Conservation (phyloP, 1,284 basidiomycete genomes). For the Sanghuangporus baumii region DNA sequence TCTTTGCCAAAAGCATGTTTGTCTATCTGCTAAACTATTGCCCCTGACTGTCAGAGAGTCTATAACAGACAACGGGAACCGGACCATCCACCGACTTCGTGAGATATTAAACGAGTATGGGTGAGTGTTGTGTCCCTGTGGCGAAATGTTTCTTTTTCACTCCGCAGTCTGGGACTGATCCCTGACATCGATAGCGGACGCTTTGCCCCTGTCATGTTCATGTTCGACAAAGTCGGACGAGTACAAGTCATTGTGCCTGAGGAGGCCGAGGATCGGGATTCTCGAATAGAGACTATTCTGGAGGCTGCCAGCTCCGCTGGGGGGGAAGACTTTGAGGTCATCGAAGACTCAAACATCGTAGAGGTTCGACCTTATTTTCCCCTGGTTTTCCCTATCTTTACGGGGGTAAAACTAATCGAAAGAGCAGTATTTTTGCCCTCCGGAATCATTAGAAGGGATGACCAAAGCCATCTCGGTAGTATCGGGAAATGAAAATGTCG, state of each 20-base stretch:
- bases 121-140: constrained; percentile 34
- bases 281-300: constrained; percentile 30
- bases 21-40: constrained; percentile 16
- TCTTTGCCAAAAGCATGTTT: background rate
- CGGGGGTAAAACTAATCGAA: background rate
- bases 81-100: constrained; percentile 62
- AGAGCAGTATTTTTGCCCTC: constrained; percentile 15
- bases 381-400: background rate
- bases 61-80: constrained; percentile 66
- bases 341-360: constrained; percentile 42
- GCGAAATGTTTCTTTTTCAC: background rate
- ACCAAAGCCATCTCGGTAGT: constrained; percentile 24
- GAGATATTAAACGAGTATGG: constrained; percentile 54
- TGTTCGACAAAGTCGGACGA: constrained; percentile 68
- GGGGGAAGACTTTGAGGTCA: constrained; percentile 39
- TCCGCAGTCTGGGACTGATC: background rate
- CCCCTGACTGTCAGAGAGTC: constrained; percentile 53
- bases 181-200: constrained; percentile 45
- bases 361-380: constrained; percentile 8
- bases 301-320: constrained; percentile 31
- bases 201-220: constrained; percentile 67
- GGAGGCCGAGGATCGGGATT: constrained; percentile 17
- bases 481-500: constrained; percentile 27
- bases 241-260: constrained; percentile 49
- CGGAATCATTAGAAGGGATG: constrained; percentile 18